These are phyloP conservation scores for Balansia obtecta DNA, from an alignment of 2,329 filamentous ascomycete genomes.

Conservation along the genomic window DNA sequence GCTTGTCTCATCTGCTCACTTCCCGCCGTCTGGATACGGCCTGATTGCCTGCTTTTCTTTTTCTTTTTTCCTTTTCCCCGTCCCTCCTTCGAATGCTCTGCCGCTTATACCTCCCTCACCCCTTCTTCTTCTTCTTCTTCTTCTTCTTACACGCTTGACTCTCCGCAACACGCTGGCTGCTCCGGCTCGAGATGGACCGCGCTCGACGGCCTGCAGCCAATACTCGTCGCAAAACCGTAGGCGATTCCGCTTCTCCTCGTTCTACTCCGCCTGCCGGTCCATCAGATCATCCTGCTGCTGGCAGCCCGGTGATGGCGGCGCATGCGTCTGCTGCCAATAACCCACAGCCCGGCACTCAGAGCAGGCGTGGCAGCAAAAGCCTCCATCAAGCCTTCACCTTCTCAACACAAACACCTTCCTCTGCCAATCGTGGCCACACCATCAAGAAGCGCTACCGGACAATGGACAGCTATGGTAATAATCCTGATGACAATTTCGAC, in stretches of 20 bases:
- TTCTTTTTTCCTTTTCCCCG: too few relatives aligned
- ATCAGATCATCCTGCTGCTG: slow-evolving; percentile 16
- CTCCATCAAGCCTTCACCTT: slow-evolving; percentile 25
- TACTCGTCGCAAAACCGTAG: slow-evolving; percentile 20
- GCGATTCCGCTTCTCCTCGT: slow-evolving; percentile 21
- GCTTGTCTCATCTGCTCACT: neutral
- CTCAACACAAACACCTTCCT: slow-evolving; percentile 22
- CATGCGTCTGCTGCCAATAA: slow-evolving; percentile 16
- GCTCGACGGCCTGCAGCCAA: slow-evolving; percentile 21
- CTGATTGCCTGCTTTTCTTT: too few relatives aligned
- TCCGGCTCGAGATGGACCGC: slow-evolving; percentile 24
- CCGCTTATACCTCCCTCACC: slow-evolving; percentile 11
- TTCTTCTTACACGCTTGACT: slow-evolving; percentile 9
- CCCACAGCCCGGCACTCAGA: slow-evolving; percentile 18
- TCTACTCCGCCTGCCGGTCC: slow-evolving; percentile 20
- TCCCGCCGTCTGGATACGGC: neutral
- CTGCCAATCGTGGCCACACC: slow-evolving; percentile 15
- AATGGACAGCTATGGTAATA: slow-evolving; percentile 25
- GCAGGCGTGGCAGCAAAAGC: slow-evolving; percentile 22
- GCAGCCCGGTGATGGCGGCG: slow-evolving; percentile 20
- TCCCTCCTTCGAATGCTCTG: neutral
- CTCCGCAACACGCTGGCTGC: slow-evolving; percentile 13
- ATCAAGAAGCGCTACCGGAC: slow-evolving; percentile 31
- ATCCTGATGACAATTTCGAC: slow-evolving; percentile 30
- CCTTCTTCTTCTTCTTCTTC: slow-evolving; percentile 9